Base-by-base conservation (phyloP, 225 moss, liverwort and hornwort species). In the Straminergon stramineum region DNA sequence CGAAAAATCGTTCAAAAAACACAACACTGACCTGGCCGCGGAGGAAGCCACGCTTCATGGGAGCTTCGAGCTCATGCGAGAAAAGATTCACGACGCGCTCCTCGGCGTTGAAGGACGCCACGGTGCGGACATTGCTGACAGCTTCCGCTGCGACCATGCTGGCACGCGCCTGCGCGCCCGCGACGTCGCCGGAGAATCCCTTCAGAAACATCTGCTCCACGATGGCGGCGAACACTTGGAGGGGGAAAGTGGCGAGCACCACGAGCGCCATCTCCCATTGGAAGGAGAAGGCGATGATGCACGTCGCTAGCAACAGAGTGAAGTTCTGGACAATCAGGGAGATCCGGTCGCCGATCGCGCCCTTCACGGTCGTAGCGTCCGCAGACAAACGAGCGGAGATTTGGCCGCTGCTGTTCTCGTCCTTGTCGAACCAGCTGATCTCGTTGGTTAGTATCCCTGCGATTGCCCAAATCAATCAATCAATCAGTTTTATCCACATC, bases 81-180 rank as follows among this genome's bases (percentile, higher is more conserved):
- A 95, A 95, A 17, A 95, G 93, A 10, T 21, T 43, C 81, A 94
- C 90, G 7, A 95, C 94, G 51, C 93, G 93, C 13, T 91, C 87
- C 91, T 95, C 94, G 23, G 95, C 94, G 63, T 95, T 95, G 84
- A 95, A 95, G 43, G 95, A 94, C 23, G 95, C 95, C n/a, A 95
- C 93, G 13, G 95, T 95, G 83, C 95, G 93, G 79, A 95, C 91
- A 48, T 95, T 95, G 87, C 92, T 87, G 17, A 95, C 94, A 27
- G 95, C 94, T 82, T 95, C 95, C 14, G 89, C 58, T 7, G 95
- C 95, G 65, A 95, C 88, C 95, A 92, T 94, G 90, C 92, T 95
- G 32, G 95, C 95, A 39, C 92, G 92, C 60, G 95, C 91, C 81
- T 95, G 94, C 57, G 95, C 95, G 62, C 92, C 87, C 14, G 92